A percentile compares a stretch with the other conserved stretches of the same genome.
These are phyloP conservation scores for Starmerella asiatica DNA, from an alignment of 805 yeast genomes.

Conservation along the genomic window DNA sequence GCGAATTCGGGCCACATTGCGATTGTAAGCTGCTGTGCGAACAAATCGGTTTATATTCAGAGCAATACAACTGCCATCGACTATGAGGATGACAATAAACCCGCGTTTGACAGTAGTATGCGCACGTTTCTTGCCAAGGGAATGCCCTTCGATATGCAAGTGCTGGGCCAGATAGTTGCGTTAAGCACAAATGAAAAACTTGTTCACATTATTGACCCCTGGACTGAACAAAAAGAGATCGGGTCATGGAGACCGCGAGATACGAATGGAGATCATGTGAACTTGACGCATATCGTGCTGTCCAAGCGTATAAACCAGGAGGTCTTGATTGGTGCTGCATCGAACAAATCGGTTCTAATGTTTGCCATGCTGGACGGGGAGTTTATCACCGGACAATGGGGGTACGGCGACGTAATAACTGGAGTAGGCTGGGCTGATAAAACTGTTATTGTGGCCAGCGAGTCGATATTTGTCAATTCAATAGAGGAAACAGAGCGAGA, in stretches of 20 bases:
- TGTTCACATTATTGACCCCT: conserved; percentile 12
- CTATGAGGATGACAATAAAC: conserved; percentile 9
- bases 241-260: conserved; percentile 13
- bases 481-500: background rate
- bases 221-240: conserved; percentile 3
- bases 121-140: conserved; percentile 39
- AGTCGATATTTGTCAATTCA: conserved; percentile 10
- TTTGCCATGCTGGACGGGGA: conserved; percentile 37
- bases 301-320: background rate
- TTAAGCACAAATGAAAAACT: conserved; percentile 19
- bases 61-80: conserved; percentile 20
- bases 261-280: conserved; percentile 14
- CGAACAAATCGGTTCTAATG: conserved; percentile 46
- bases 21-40: conserved; percentile 41
- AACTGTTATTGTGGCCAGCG: conserved; percentile 12
- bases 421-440: conserved; percentile 27
- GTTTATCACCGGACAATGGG: conserved; percentile 43
- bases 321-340: conserved; percentile 26
- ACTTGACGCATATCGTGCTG: conserved; percentile 10
- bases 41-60: conserved; percentile 47
- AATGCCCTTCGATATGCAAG: conserved; percentile 36
- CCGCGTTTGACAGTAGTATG: conserved; percentile 25
- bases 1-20: background rate
- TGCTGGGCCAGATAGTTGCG: background rate
- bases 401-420: conserved; percentile 40